Percentiles rank a stretch among this genome's conserved stretches.
phyloP scores from a whole-genome alignment of 2,329 filamentous ascomycete genomes.

The Fusarium goolgardi region DNA sequence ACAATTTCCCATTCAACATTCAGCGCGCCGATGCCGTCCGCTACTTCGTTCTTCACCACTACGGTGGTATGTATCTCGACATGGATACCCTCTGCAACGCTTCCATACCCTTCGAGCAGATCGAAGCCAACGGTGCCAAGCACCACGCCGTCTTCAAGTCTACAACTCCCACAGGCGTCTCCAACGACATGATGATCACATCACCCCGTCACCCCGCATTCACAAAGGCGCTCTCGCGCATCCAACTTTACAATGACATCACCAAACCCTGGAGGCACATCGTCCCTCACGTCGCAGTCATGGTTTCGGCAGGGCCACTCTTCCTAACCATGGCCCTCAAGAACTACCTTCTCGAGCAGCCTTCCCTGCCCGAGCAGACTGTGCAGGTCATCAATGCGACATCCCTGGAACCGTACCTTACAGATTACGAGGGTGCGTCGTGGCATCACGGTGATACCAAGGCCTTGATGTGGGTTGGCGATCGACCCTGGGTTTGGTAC shows the following conservation, averaged over 20 bases:
- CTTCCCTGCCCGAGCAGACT: slow-evolving; percentile 44
- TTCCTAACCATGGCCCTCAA: slow-evolving; percentile 82
- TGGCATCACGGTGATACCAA: slow-evolving; percentile 62
- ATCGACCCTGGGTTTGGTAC: slow-evolving; percentile 51
- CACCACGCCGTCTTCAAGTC: slow-evolving; percentile 50
- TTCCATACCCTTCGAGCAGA: slow-evolving; percentile 45
- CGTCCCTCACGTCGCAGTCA: slow-evolving; percentile 79
- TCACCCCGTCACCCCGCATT: slow-evolving; percentile 81
- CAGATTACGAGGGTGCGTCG: slow-evolving; percentile 54
- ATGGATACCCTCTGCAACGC: slow-evolving; percentile 51
- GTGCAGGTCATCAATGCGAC: slow-evolving; percentile 48
- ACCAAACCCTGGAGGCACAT: slow-evolving; percentile 70
- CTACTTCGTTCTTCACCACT: slow-evolving; percentile 79
- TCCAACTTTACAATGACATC: slow-evolving; percentile 70
- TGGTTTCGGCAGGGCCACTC: slow-evolving; percentile 81
- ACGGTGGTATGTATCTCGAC: slow-evolving; percentile 80
- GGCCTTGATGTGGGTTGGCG: slow-evolving; percentile 61
- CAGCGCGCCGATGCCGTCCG: slow-evolving; percentile 78
- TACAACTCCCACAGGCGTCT: slow-evolving; percentile 81
- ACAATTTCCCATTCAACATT: slow-evolving; percentile 76
- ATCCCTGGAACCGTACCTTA: slow-evolving; percentile 49
- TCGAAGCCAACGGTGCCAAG: slow-evolving; percentile 40
- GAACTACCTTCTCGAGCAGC: slow-evolving; percentile 71
- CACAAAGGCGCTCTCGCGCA: slow-evolving; percentile 72
- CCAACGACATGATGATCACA: slow-evolving; percentile 83